Evolutionary conservation across 108 stramenopile species (phyloP), one percentile per base, ranked within the genome.

Genomic region (Pseudonitzschia pungens): DNA sequence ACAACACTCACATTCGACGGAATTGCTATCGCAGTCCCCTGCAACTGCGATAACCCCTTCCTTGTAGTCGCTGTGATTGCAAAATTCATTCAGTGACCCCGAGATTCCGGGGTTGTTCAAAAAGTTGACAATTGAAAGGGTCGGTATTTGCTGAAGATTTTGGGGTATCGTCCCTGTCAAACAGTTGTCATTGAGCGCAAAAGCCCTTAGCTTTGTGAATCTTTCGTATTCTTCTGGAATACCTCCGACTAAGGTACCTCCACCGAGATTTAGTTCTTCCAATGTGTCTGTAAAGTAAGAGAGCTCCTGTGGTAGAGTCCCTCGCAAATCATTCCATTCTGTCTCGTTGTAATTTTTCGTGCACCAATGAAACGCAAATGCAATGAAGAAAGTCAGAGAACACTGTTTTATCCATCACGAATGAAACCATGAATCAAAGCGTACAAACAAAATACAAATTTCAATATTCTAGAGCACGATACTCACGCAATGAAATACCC

Each of bases 111-210:
- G 28, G 63, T 81, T 81, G 0, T 52, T 27, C 36, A 31, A 48
- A n/a, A 79, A 12, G 44, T 67, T 54, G 33, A 77, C 0, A 45
- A 24, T 16, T 55, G 26, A 27, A 18, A 83, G 41, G 33, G 62
- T 71, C 14, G 74, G 69, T 36, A 83, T 56, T 15, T 72, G 44
- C 27, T 69, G 78, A 41, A 82, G 78, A 14, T 36, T 65, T 14
- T 75, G 42, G 14, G 82, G 77, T 29, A 86, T 76, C 0, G 68
- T 41, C 3, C 85, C 85, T 14, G 62, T 44, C 27, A 76, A 33
- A 27, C 50, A 51, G n/a, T 51, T 51, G 29, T 31, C 57, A 58
- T 58, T 58, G 14, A 58, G 57, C 8, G 24, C 57, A 16, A 58
- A 14, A 26, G 29, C 27, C 15, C 28, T 58, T 27, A 58, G 29